Percentiles rank a stretch among this genome's conserved stretches.
Conservation (phyloP, 169 alveolate species). For the Perkinsus marinus region DNA sequence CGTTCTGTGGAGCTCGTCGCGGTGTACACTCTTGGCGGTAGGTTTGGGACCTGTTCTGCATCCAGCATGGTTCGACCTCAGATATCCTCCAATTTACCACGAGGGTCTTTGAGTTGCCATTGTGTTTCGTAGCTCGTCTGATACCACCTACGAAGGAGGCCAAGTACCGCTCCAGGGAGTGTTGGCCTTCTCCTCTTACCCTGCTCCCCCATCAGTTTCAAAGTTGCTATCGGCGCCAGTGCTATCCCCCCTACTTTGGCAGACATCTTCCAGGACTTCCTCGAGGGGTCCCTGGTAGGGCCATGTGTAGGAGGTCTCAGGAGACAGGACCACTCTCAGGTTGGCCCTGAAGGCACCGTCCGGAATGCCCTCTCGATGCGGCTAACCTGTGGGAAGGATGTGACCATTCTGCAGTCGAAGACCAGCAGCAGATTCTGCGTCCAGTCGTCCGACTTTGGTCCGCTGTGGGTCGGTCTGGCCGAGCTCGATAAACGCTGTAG, state of each 20-base stretch:
- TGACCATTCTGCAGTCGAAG: neutral
- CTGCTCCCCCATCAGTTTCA: neutral
- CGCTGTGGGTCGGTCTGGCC: neutral
- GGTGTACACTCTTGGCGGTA: neutral
- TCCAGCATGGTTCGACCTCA: neutral
- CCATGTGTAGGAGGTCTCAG: too few relatives aligned
- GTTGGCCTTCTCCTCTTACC: neutral
- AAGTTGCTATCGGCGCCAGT: neutral
- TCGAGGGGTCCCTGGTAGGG: neutral
- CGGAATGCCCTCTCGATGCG: neutral
- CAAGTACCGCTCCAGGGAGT: neutral
- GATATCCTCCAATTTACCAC: neutral
- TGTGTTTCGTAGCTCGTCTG: neutral
- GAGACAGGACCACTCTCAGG: neutral
- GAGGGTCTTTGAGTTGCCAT: neutral
- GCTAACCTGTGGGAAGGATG: neutral
- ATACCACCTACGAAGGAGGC: neutral
- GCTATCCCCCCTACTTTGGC: neutral
- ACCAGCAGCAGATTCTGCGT: neutral
- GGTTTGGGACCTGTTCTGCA: neutral
- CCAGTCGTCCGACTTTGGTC: neutral
- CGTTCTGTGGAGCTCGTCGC: neutral
- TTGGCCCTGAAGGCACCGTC: neutral
- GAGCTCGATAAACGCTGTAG: neutral
- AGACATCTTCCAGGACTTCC: neutral